Evolutionary conservation across 2,329 filamentous ascomycete genomes (phyloP).

Genomic region (Lecanosticta acicola): DNA sequence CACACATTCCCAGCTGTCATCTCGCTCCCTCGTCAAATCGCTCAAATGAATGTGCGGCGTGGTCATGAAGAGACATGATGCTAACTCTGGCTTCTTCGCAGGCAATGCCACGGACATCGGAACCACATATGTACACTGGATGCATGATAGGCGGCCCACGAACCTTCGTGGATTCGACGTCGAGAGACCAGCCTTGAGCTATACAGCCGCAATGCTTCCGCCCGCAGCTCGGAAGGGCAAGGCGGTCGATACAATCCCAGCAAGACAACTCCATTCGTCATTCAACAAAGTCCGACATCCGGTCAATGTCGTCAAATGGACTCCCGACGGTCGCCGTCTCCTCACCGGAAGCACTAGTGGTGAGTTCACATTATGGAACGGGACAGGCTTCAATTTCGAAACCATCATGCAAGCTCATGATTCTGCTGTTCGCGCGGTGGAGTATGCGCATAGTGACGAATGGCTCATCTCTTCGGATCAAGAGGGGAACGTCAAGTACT

Average conservation of each 20-base stretch:
- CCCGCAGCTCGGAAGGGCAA: slow-evolving; percentile 68
- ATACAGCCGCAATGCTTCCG: slow-evolving; percentile 86
- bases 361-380: slow-evolving; percentile 98
- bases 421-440: slow-evolving; percentile 71
- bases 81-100: slow-evolving; percentile 14
- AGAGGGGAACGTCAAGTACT: slow-evolving; percentile 94
- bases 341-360: slow-evolving; percentile 93
- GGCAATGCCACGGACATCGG: slow-evolving; percentile 34
- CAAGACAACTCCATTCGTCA: slow-evolving; percentile 95
- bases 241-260: slow-evolving; percentile 80
- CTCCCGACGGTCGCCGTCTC: slow-evolving; percentile 84
- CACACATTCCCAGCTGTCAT: not conserved
- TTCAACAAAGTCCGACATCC: slow-evolving; percentile 98
- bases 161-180: slow-evolving; percentile 65
- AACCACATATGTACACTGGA: slow-evolving; percentile 61
- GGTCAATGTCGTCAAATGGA: slow-evolving; percentile 96
- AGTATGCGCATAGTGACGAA: slow-evolving; percentile 92
- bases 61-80: not conserved
- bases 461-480: slow-evolving; percentile 96
- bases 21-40: not conserved
- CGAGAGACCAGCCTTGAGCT: slow-evolving; percentile 82
- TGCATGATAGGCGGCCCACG: slow-evolving; percentile 71
- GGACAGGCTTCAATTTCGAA: slow-evolving; percentile 98
- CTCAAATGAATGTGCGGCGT: not conserved
- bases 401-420: slow-evolving; percentile 99